A percentile compares a stretch with the other conserved stretches of the same genome.
Evolutionary conservation across 257 asterid species (phyloP).

Genomic region (Galeopsis tetrahit): DNA sequence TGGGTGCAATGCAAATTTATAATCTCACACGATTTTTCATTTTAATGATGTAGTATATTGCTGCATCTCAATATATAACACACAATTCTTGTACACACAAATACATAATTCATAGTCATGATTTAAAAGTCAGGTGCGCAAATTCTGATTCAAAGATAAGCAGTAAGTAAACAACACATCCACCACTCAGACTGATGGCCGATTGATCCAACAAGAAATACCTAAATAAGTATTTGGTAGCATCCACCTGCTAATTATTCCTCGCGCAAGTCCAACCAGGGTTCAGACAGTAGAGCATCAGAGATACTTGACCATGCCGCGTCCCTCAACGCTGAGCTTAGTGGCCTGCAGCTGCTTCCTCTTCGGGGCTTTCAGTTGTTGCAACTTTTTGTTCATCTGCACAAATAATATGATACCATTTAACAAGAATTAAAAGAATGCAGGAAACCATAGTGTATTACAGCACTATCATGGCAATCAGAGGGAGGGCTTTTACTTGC

Average conservation of each 20-base stretch:
- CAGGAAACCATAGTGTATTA: neutral
- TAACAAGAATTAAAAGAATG: neutral
- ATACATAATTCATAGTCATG: too few species aligned
- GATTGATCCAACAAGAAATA: too few species aligned
- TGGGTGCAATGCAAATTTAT: too few species aligned
- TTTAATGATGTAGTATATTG: too few species aligned
- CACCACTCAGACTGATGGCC: too few species aligned
- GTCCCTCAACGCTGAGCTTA: conserved; percentile 92
- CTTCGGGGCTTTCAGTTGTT: conserved; percentile 86
- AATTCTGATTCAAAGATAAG: too few species aligned
- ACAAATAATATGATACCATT: conserved; percentile 2
- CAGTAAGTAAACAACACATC: too few species aligned
- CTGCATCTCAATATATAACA: too few species aligned
- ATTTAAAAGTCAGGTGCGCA: too few species aligned
- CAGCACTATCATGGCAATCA: conserved; percentile 2
- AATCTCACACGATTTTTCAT: too few species aligned
- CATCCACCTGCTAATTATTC: neutral
- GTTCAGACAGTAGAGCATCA: neutral
- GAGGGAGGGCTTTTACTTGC: neutral
- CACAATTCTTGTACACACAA: too few species aligned
- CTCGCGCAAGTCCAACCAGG: neutral
- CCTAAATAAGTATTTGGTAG: neutral
- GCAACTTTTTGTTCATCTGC: conserved; percentile 97
- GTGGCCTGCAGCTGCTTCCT: conserved; percentile 91
- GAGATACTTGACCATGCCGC: conserved; percentile 93